Conservation (phyloP, 192 early-diverging fungal genomes). For the Podila clonocystis region DNA sequence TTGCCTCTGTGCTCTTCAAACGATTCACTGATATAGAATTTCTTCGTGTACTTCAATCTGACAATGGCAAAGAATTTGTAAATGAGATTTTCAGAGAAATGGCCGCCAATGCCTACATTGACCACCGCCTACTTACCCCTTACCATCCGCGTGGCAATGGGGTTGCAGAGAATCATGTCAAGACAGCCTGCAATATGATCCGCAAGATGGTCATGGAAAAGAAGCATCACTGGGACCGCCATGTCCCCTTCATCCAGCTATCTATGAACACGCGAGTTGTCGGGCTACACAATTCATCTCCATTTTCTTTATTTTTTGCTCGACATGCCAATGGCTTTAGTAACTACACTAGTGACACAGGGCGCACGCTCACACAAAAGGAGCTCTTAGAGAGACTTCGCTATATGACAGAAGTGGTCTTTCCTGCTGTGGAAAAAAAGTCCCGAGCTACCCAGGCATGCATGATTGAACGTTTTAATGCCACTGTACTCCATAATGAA, state of each 20-base stretch:
- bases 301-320: too few relatives aligned
- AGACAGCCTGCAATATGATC: constrained; percentile 25
- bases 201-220: constrained; percentile 16
- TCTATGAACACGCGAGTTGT: background rate
- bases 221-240: constrained; percentile 26
- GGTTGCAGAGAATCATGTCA: constrained; percentile 44
- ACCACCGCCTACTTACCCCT: constrained; percentile 39
- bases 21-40: constrained; percentile 12
- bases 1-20: background rate
- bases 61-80: constrained; percentile 57
- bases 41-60: constrained; percentile 22
- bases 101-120: constrained; percentile 2
- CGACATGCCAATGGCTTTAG: too few relatives aligned
- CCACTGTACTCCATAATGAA: too few relatives aligned
- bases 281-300: too few relatives aligned
- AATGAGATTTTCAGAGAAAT: constrained; percentile 31
- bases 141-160: constrained; percentile 58
- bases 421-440: too few relatives aligned
- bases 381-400: too few relatives aligned
- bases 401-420: too few relatives aligned
- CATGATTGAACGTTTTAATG: too few relatives aligned
- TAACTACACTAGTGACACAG: too few relatives aligned
- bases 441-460: too few relatives aligned
- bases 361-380: too few relatives aligned
- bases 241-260: constrained; percentile 39